These are phyloP conservation scores for Rhizopus arrhizus DNA, from an alignment of 371 early-diverging fungal genomes.

Conservation along the genomic window DNA sequence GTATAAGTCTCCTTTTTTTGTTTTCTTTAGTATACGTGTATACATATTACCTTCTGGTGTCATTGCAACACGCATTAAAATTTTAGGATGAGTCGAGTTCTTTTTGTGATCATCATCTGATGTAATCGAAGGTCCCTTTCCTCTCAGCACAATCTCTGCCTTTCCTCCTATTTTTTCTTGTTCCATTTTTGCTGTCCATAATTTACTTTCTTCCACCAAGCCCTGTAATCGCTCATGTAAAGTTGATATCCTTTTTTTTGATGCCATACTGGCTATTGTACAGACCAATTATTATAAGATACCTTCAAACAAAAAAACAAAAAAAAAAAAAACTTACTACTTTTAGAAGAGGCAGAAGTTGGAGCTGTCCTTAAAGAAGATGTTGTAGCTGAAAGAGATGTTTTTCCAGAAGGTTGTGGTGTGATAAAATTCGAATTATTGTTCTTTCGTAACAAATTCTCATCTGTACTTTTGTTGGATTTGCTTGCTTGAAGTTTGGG, in stretches of 20 bases:
- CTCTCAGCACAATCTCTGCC: conserved; percentile 27
- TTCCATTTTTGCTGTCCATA: conserved; percentile 20
- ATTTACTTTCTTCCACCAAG: conserved; percentile 29
- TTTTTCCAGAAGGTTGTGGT: neutral
- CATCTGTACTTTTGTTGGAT: conserved; percentile 27
- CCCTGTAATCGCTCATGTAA: conserved; percentile 35
- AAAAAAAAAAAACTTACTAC: neutral
- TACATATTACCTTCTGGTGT: conserved; percentile 36
- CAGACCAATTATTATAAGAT: neutral
- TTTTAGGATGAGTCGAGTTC: conserved; percentile 11
- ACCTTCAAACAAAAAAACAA: neutral
- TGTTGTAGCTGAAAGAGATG: conserved; percentile 7
- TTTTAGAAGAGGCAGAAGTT: neutral
- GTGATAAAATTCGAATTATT: neutral
- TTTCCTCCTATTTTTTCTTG: conserved; percentile 19
- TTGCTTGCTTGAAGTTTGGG: conserved; percentile 15
- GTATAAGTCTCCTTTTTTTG: conserved; percentile 4
- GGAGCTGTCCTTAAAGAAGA: neutral
- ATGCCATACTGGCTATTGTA: conserved; percentile 13
- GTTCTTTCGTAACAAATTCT: conserved; percentile 11
- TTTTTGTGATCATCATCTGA: conserved; percentile 6
- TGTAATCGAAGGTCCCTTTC: conserved; percentile 12
- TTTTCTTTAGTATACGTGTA: neutral
- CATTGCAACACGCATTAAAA: conserved; percentile 44
- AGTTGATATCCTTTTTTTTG: conserved; percentile 23